Evolutionary conservation across 176 grass and related monocot genomes (phyloP).

Genomic region (Tillandsia fasciculata): DNA sequence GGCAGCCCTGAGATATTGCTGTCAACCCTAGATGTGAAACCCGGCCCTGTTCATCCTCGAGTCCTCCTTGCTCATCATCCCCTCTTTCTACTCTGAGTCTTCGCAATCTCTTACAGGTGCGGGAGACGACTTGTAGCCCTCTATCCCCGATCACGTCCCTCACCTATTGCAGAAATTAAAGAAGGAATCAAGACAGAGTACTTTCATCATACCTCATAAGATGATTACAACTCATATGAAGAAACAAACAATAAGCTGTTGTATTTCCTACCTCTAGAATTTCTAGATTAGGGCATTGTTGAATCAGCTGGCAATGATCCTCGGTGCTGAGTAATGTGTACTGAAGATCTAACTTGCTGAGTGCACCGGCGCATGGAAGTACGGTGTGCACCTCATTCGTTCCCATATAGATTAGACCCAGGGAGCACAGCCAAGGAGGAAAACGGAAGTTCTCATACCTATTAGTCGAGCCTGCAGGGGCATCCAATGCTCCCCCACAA

Average conservation of each 20-base stretch:
- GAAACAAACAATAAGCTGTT: conserved; percentile 18
- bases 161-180: conserved; percentile 35
- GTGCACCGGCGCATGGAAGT: conserved; percentile 58
- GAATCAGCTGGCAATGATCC: conserved; percentile 87
- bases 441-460: conserved; percentile 59
- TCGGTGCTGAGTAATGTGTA: conserved; percentile 75
- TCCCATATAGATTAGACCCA: conserved; percentile 68
- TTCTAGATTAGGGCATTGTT: conserved; percentile 81
- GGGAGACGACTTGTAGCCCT: conserved; percentile 73
- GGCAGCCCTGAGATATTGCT: conserved; percentile 62
- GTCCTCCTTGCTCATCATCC: conserved; percentile 70
- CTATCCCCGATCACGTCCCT: conserved; percentile 88
- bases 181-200: background rate
- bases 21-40: conserved; percentile 70
- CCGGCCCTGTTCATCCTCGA: conserved; percentile 75
- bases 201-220: background rate
- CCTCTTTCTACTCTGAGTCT: conserved; percentile 91
- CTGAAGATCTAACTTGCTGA: conserved; percentile 90
- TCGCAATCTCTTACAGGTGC: conserved; percentile 81
- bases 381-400: conserved; percentile 62
- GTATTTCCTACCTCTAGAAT: conserved; percentile 55
- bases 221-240: background rate
- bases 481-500: conserved; percentile 70
- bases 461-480: conserved; percentile 25
- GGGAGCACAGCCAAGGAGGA: conserved; percentile 34